Evolutionary conservation across 768 basidiomycete genomes (phyloP).

Genomic region (Mycena polygramma): DNA sequence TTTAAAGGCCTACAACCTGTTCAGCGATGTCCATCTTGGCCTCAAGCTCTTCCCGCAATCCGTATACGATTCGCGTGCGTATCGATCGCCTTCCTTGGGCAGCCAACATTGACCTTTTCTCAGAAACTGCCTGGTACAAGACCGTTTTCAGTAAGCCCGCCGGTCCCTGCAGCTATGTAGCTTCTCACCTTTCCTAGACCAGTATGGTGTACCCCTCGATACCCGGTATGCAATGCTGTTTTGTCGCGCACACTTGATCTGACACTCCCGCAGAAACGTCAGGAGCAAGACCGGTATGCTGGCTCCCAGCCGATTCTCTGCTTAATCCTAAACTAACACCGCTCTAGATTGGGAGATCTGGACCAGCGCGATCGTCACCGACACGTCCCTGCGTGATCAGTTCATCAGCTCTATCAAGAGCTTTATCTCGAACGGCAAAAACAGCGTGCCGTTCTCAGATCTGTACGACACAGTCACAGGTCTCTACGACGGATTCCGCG

Average conservation of each 20-base stretch:
- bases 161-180: too few species aligned
- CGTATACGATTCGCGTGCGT: conserved; percentile 49
- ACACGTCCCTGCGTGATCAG: conserved; percentile 47
- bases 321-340: not conserved
- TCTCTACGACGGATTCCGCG: conserved; percentile 50
- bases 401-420: conserved; percentile 51
- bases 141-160: conserved; percentile 38
- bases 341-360: conserved; percentile 56
- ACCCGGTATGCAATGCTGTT: conserved; percentile 39
- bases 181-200: conserved; percentile 14
- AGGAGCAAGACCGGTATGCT: conserved; percentile 45
- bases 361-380: conserved; percentile 53
- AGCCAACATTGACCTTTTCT: not conserved
- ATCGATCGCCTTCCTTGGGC: not conserved
- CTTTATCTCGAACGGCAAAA: conserved; percentile 48
- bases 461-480: conserved; percentile 58
- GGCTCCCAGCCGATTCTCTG: not conserved
- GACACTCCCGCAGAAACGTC: not conserved
- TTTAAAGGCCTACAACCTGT: conserved; percentile 45
- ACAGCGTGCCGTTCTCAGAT: conserved; percentile 50
- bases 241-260: not conserved
- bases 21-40: conserved; percentile 57
- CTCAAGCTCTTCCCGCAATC: conserved; percentile 55
- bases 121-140: conserved; percentile 50
- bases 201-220: conserved; percentile 49